Base-by-base conservation (phyloP, 1,139 yeast genomes). In the Saccharomycopsis hybrid region DNA sequence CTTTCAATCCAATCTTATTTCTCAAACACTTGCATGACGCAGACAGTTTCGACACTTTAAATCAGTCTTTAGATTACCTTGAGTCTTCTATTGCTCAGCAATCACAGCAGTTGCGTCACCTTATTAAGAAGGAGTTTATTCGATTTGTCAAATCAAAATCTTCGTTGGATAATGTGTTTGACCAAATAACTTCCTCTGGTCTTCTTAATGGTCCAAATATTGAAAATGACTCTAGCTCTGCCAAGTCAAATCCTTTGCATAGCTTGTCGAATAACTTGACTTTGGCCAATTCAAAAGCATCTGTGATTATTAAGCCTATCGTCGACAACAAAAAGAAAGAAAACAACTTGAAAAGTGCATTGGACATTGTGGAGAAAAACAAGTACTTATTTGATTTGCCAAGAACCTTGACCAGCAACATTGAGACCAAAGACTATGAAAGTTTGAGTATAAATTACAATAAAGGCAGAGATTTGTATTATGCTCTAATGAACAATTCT, bases 101-200 rank as follows among this genome's bases (percentile, higher is more conserved):
- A 59, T 80, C 86, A n/a, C 72, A 73, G 9, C 83, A 84, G 47
- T 69, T 90, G 60, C 78, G 82, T 56, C 67, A 68, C 13, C 75
- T 85, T 35, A 85, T 90, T 5, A 86, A 85, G 58, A 73, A 77
- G 28, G 92, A 90, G 62, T 89, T 81, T 61, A 77, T 80, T 50
- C 74, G 78, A 58, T 88, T 89, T 58, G 85, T 90, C 46, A 78
- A 80, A 58, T 80, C 90, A 50, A 92, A 92, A 63, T 77, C 84
- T 18, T 69, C 77, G 8, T 64, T 83, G 27, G 89, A 82, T 59
- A 71, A 74, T 33, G 79, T 82, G 2, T 74, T 78, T 54, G 68
- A 66, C 29, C 80, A 77, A 55, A 76, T 80, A 56, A 65, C 71
- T 33, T 59, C 64, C 41, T 58, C 67, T 30, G 73, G 73, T 4